These are phyloP conservation scores for Escallonia rubra DNA, from an alignment of 129 eudicot genomes.

Conservation along the genomic window DNA sequence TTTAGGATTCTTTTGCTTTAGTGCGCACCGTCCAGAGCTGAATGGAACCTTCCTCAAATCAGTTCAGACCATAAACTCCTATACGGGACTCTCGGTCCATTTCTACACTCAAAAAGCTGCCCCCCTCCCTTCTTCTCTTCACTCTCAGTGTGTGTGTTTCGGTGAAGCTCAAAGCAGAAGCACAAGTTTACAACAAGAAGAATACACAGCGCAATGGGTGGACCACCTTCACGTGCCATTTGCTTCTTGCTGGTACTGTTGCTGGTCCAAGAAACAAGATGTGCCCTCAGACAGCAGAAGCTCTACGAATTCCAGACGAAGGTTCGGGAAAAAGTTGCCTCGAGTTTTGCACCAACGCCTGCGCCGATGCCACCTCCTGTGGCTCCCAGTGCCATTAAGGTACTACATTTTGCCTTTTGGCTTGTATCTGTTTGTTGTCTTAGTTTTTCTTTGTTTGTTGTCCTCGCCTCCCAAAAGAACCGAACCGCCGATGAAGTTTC, in stretches of 20 bases:
- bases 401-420: conserved; percentile 7
- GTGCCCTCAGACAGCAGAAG: conserved; percentile 27
- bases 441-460: not conserved
- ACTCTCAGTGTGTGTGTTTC: too few relatives aligned
- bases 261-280: conserved; percentile 17
- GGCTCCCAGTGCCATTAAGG: conserved; percentile 20
- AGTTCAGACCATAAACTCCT: too few relatives aligned
- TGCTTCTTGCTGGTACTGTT: not conserved
- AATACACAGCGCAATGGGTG: too few relatives aligned
- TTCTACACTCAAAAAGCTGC: too few relatives aligned
- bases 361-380: conserved; percentile 13
- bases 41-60: too few relatives aligned
- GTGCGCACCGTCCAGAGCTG: too few relatives aligned
- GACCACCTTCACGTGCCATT: too few relatives aligned
- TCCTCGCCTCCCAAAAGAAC: not conserved
- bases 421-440: not conserved
- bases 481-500: not conserved
- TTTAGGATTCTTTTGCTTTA: too few relatives aligned
- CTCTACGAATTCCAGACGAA: conserved; percentile 41
- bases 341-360: conserved; percentile 2
- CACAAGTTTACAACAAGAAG: too few relatives aligned
- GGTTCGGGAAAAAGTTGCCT: conserved; percentile 21
- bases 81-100: too few relatives aligned
- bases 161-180: too few relatives aligned
- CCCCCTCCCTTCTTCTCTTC: too few relatives aligned